phyloP scores from a whole-genome alignment of 345 rosid genomes.

The Eutrema japonicum region DNA sequence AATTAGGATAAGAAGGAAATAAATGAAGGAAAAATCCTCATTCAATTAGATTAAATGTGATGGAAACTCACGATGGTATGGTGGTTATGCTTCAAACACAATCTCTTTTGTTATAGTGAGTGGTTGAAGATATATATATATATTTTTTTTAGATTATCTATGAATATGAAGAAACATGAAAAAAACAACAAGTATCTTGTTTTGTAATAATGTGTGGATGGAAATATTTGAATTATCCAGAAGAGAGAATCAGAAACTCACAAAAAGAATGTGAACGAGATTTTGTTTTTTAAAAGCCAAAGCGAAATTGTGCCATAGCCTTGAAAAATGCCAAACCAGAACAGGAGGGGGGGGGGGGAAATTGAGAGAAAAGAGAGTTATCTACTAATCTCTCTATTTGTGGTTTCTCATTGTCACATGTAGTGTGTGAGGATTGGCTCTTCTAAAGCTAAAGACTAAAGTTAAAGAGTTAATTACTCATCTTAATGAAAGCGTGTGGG shows the following conservation, averaged over 20 bases:
- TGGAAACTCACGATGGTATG: background rate
- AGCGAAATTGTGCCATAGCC: conserved; percentile 1
- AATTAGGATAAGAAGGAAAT: no score
- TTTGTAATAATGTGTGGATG: conserved; percentile 31
- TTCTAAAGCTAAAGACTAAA: background rate
- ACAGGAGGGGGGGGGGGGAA: background rate
- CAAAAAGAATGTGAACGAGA: conserved; percentile 39
- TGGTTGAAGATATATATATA: conserved; percentile 38
- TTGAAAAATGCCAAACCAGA: conserved; percentile 28
- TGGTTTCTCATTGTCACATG: conserved; percentile 38
- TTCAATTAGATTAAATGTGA: background rate
- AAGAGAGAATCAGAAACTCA: conserved; percentile 31
- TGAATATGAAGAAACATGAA: conserved; percentile 21
- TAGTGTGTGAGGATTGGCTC: conserved; percentile 31
- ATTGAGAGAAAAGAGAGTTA: background rate
- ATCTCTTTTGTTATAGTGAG: background rate
- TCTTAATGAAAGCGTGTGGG: conserved; percentile 35
- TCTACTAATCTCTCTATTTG: conserved; percentile 1
- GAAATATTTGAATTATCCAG: conserved; percentile 10
- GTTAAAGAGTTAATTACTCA: conserved; percentile 23
- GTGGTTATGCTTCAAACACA: background rate
- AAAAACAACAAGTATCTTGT: conserved; percentile 22
- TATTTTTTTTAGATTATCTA: conserved; percentile 12
- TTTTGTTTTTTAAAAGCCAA: background rate
- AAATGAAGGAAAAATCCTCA: background rate